Evolutionary conservation across 768 basidiomycete species (phyloP).

Genomic region (Suillus paluster): DNA sequence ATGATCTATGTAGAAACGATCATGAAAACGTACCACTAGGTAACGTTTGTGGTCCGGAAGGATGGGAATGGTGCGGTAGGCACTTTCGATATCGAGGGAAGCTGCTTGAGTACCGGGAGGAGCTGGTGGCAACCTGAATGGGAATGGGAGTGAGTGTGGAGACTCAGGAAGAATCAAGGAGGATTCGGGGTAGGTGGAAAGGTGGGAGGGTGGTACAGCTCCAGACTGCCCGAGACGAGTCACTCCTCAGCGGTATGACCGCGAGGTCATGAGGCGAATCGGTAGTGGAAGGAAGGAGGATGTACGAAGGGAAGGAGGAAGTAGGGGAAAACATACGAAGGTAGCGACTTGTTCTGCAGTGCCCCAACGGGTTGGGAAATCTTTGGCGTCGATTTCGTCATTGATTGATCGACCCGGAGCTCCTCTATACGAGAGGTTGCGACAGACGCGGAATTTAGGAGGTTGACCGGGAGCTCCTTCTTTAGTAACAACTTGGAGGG

Average conservation of each 20-base stretch:
- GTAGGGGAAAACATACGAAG: too few relatives aligned
- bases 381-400: not conserved
- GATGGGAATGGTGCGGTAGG: not conserved
- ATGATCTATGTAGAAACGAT: constrained; percentile 17
- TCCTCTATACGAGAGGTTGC: constrained; percentile 22
- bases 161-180: not conserved
- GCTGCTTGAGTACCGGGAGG: constrained; percentile 12
- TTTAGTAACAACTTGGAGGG: not conserved
- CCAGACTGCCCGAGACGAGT: too few relatives aligned
- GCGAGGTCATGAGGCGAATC: too few relatives aligned
- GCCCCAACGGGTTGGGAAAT: too few relatives aligned
- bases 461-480: constrained; percentile 3
- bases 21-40: constrained; percentile 13
- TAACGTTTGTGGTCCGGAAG: not conserved
- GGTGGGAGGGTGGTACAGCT: too few relatives aligned
- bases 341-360: too few relatives aligned
- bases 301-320: too few relatives aligned
- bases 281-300: too few relatives aligned
- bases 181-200: too few relatives aligned
- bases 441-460: constrained; percentile 22
- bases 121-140: not conserved
- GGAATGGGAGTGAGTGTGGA: not conserved
- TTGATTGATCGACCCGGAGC: constrained; percentile 16
- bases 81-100: constrained; percentile 18
- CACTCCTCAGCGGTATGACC: too few relatives aligned